Evolutionary conservation across 2,329 filamentous ascomycete species (phyloP), one percentile per base, ranked within the genome.

Genomic region (Elsinoe necatrix): DNA sequence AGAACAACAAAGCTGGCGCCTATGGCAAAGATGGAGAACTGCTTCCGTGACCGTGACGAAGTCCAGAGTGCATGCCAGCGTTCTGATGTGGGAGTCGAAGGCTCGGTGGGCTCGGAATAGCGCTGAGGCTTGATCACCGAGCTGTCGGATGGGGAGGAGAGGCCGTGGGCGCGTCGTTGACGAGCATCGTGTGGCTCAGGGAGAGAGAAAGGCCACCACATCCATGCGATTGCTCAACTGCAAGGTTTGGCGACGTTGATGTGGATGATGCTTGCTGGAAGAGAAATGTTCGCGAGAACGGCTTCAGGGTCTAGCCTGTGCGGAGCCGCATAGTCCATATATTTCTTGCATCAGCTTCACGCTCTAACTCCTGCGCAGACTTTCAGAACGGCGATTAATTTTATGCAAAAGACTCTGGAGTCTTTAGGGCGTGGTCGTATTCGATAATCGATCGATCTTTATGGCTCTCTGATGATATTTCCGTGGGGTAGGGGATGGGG

Each of bases 1-100:
- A 90, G 77, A 20, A 81, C 74, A 61, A 95, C 80, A 72, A 95
- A 95, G 56, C 81, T 77, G 9, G 87, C 79, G 41, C 92, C 92
- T 59, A 84, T 83, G 63, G 85, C 76, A 70, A 93, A 85, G 58
- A 95, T 35, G 3, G 72, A 43, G 57, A 67, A 61, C 66, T 66
- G 58, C 69, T 65, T 39, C 65, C 62, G 41, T 61, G 64, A 29
- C 57, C 63, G 51, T 64, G 65, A 27, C 61, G 60, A 56, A 4
- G 54, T 48, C 54, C 54, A 58, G 56, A 45, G 55, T 20, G 55
- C 21, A 16, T 51, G 42, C 52, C 43, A 58, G 55, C n/a, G 45
- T 43, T 31, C 21, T 11, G 52, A 39, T 16, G 52, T 55, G 4
- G 52, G 37, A 29, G 52, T 42, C 1, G 47, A n/a, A 7, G 47